These are phyloP conservation scores for Flueggea neowawraea DNA, from an alignment of 441 rosid genomes.

Conservation along the genomic window DNA sequence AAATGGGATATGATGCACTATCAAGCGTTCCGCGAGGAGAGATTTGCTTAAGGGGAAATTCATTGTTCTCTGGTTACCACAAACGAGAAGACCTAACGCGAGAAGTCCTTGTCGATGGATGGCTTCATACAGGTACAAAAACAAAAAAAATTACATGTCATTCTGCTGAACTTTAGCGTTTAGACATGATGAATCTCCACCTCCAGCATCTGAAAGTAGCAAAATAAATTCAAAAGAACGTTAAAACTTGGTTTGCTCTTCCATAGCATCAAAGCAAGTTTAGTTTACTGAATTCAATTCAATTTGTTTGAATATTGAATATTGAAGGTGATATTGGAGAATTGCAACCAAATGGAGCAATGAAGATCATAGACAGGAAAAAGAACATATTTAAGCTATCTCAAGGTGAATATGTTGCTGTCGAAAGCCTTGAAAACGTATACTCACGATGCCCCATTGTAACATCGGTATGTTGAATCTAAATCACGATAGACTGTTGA, in stretches of 20 bases:
- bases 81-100: constrained; percentile 77
- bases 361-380: constrained; percentile 91
- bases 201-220: too few relatives aligned
- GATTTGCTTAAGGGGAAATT: constrained; percentile 73
- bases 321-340: constrained; percentile 84
- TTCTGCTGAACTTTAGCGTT: too few relatives aligned
- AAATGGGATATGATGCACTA: constrained; percentile 92
- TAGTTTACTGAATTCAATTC: too few relatives aligned
- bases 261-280: too few relatives aligned
- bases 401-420: constrained; percentile 93
- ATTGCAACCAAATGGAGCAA: constrained; percentile 72
- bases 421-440: constrained; percentile 71
- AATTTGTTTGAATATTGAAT: constrained; percentile 3
- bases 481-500: too few relatives aligned
- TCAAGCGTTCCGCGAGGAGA: constrained; percentile 64
- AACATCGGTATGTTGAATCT: constrained; percentile 47
- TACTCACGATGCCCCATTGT: constrained; percentile 66
- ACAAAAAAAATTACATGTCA: neutral
- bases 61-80: constrained; percentile 86
- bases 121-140: constrained; percentile 88
- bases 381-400: constrained; percentile 94
- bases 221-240: too few relatives aligned
- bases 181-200: too few relatives aligned
- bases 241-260: too few relatives aligned
- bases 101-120: constrained; percentile 78